Evolutionary conservation across 768 basidiomycete genomes (phyloP).

Genomic region (Mycena alexandri): DNA sequence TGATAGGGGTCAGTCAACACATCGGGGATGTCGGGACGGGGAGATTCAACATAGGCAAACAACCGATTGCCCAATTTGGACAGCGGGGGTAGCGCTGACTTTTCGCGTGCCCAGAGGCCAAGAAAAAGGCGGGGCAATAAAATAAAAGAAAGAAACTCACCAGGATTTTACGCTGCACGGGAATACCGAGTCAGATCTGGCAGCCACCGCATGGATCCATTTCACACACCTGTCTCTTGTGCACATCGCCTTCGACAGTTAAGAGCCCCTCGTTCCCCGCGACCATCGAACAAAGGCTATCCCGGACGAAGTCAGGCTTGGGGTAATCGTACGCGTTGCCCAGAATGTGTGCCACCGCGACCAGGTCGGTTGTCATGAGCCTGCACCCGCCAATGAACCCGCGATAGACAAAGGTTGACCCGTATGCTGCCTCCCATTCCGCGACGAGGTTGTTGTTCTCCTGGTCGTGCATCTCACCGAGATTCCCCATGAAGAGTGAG

Average conservation of each 20-base stretch:
- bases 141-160: constrained; percentile 49
- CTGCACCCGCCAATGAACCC: constrained; percentile 66
- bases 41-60: not conserved
- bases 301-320: constrained; percentile 70
- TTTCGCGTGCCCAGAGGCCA: not conserved
- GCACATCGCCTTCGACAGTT: constrained; percentile 67
- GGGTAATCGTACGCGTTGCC: constrained; percentile 68
- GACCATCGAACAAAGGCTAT: constrained; percentile 64
- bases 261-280: constrained; percentile 63
- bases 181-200: constrained; percentile 14
- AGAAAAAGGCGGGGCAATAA: not conserved
- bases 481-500: constrained; percentile 66
- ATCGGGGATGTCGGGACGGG: constrained; percentile 20
- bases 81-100: not conserved
- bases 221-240: constrained; percentile 63
- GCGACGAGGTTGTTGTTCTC: constrained; percentile 66
- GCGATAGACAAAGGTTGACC: constrained; percentile 64
- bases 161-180: constrained; percentile 61
- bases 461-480: constrained; percentile 66
- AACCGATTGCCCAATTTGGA: constrained; percentile 2
- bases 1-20: constrained; percentile 13
- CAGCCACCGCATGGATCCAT: not conserved
- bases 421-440: constrained; percentile 61
- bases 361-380: constrained; percentile 70
- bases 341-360: constrained; percentile 70